A percentile compares a stretch with the other conserved stretches of the same genome.
Evolutionary conservation across 2,329 filamentous ascomycete species (phyloP).

Genomic region (Onygenales sp.): DNA sequence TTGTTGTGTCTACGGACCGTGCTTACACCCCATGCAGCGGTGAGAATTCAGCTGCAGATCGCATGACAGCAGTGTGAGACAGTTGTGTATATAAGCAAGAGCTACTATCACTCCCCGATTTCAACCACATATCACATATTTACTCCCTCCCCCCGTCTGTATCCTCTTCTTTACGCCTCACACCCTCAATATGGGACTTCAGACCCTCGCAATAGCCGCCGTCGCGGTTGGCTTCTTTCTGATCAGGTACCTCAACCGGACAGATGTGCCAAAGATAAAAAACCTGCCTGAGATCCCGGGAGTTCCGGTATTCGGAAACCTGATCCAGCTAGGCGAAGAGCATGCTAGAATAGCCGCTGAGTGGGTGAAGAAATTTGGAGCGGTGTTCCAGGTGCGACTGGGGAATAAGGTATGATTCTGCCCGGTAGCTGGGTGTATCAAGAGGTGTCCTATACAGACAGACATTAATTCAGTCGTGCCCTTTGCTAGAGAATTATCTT

Average conservation of each 20-base stretch:
- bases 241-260: conserved; percentile 37
- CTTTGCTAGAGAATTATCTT: conserved; percentile 56
- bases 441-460: background rate
- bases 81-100: too few relatives aligned
- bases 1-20: too few relatives aligned
- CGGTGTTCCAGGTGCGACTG: conserved; percentile 57
- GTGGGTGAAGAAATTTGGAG: conserved; percentile 53
- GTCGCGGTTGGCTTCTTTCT: conserved; percentile 30
- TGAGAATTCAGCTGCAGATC: too few relatives aligned
- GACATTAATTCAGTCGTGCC: background rate
- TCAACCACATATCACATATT: background rate
- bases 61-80: too few relatives aligned
- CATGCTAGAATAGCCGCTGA: conserved; percentile 46
- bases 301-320: conserved; percentile 53
- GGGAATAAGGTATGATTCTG: conserved; percentile 50
- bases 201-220: conserved; percentile 18
- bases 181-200: conserved; percentile 8
- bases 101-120: background rate
- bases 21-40: too few relatives aligned
- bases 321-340: conserved; percentile 50
- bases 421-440: background rate
- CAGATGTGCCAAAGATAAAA: conserved; percentile 53
- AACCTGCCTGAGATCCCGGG: conserved; percentile 53
- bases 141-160: too few relatives aligned
- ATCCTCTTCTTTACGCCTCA: background rate